Base-by-base conservation (phyloP, 1,139 yeast genomes). In the Pneumocystis sp. region DNA sequence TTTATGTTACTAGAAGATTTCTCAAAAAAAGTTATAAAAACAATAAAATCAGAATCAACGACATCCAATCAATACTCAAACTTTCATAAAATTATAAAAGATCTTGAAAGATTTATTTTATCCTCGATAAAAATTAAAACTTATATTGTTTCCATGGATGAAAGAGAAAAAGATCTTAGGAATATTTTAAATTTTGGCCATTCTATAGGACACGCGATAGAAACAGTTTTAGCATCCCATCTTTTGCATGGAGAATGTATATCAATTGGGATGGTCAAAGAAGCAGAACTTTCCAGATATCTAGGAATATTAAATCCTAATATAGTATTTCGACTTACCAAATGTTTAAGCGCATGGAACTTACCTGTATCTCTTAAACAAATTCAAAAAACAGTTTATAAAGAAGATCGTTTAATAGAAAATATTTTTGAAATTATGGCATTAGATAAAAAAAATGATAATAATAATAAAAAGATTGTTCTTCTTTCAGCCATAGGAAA, bases 161-260 rank as follows among this genome's bases (percentile, higher is more conserved):
- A 95, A 77, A 87, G 96, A 73, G 98, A 95, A 76, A 89, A 96
- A 65, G 95, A 97, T 1, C 81, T 93, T 71, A 83, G 99, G 78
- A 93, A 93, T 76, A 79, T 93, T 71, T 81, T 93, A 69, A 93
- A 93, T 76, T 95, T 93, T 74, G 99, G 99, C 40, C 99, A 93
- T 76, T 85, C 97, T 50, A 91, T 93, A 72, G 99, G 98, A 61
- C 99, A 93, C 75, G 99, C 99, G 35, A 90, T 87, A 71, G 99
- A 93, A 78, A 98, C 98, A 19, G 84, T 95, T 45, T 81, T 93
- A 70, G 90, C 97, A 3, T 98, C 99, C 8, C 90, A 91, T 75
- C 95, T 96, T 25, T 81, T 93, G 63, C 99, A 93, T 72, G 99
- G 99, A 68, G 99, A 93, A 76, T 93, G 98, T 81, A 98, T 93